Conservation (phyloP, 1,284 basidiomycete species). For the Farysia itapuensis region DNA sequence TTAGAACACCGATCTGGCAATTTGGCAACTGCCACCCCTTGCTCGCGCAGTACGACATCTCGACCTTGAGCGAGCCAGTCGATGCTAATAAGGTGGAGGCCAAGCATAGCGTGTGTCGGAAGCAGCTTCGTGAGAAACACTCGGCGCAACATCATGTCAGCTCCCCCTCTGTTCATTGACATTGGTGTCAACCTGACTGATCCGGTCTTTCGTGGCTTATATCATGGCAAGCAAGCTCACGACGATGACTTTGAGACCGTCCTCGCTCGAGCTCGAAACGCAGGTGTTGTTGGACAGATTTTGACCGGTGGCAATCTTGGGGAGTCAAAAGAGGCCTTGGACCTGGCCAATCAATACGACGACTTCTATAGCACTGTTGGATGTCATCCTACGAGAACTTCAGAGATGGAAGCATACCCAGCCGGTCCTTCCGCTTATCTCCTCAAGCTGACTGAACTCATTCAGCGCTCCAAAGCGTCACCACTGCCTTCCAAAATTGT, state of each 20-base stretch:
- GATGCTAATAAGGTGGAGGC: no score
- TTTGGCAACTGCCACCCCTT: no score
- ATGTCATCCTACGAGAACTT: conserved; percentile 81
- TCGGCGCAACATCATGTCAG: no score
- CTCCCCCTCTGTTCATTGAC: conserved; percentile 53
- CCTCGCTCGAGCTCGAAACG: conserved; percentile 67
- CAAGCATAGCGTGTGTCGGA: no score
- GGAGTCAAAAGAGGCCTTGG: conserved; percentile 70
- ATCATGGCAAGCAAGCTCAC: conserved; percentile 63
- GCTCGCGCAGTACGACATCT: no score
- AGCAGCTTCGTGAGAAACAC: no score
- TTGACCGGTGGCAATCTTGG: conserved; percentile 76
- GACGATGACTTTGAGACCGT: conserved; percentile 69
- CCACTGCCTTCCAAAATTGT: conserved; percentile 57
- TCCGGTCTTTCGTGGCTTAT: conserved; percentile 62
- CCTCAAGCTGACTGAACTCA: conserved; percentile 60
- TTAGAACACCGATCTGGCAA: no score
- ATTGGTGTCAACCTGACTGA: conserved; percentile 65
- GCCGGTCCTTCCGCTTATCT: conserved; percentile 70
- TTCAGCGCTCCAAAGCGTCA: not conserved
- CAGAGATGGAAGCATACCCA: conserved; percentile 70
- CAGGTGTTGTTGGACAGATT: conserved; percentile 76
- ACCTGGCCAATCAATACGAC: conserved; percentile 67
- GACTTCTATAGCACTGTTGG: conserved; percentile 77
- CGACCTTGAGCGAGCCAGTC: no score